phyloP scores from a whole-genome alignment of 2,329 filamentous ascomycete genomes.

The Cryphonectria radicalis region DNA sequence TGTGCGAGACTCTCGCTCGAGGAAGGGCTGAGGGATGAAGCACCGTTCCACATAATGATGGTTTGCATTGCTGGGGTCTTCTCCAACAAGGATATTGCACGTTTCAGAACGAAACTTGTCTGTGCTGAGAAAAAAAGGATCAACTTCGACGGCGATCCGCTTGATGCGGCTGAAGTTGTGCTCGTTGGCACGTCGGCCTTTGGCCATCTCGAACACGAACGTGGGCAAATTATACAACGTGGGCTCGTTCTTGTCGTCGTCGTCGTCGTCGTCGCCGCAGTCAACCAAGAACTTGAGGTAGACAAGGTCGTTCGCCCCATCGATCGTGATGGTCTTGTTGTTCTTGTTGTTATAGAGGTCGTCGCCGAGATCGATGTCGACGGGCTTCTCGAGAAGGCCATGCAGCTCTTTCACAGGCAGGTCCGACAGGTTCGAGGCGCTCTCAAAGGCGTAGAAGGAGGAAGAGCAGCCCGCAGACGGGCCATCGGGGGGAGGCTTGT shows the following conservation, averaged over 20 bases:
- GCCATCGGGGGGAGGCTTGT: background rate
- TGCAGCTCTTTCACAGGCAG: background rate
- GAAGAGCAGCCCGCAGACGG: background rate
- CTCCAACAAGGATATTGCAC: background rate
- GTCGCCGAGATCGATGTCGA: background rate
- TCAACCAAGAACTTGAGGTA: background rate
- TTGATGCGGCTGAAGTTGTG: background rate
- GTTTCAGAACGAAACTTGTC: background rate
- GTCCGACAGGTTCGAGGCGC: background rate
- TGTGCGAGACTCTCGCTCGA: no score
- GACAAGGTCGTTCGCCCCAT: background rate
- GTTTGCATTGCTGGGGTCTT: no score
- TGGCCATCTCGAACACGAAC: background rate
- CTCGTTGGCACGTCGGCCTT: background rate
- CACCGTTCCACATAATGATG: no score
- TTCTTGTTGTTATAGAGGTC: no score
- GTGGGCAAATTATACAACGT: background rate
- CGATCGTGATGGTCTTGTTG: background rate
- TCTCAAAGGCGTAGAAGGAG: background rate
- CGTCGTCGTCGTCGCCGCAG: background rate
- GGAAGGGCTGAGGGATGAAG: no score
- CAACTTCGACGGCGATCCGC: background rate
- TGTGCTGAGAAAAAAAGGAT: background rate
- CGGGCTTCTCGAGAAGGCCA: background rate
- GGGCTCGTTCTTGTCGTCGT: background rate